Base-by-base conservation (phyloP, 2,329 filamentous ascomycete genomes). In the Penicillium olsonii region DNA sequence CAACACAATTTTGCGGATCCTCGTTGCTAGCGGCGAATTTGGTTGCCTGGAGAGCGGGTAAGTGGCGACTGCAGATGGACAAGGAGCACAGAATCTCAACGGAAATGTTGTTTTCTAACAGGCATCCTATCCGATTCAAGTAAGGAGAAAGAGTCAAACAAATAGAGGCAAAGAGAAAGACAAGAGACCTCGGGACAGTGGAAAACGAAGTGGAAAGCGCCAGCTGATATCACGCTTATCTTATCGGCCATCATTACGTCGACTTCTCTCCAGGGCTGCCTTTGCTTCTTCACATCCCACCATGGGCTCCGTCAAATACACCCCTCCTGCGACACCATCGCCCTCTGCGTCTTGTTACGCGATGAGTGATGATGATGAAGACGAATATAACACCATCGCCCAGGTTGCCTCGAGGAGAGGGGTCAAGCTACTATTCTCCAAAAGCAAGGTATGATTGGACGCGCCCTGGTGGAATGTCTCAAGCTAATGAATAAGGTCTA, bases 281-380 rank as follows among this genome's bases (percentile, higher is more conserved):
- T 33, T 44, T 27, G 8, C 19, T 52, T 45, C 37, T 37, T 42
- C 45, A 47, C 44, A 53, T 37, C n/a, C n/a, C 40, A 72, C 72
- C 67, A 61, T 69, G 51, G 62, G 58, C 50, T 57, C 60, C 31
- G 53, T 64, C 47, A 64, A 67, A 55, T 67, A 65, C 51, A 73
- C 71, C 20, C 70, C 70, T 59, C 69, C 70, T 45, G 62, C 70
- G 8, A 70, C 71, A 44, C 78, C 84, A 12, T 96, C 92, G 29
- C 91, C 92, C 2, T 83, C 88, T 2, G 90, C 86, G 44, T 95
- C 90, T 64, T 94, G 92, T 78, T 96, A 96, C 78, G 92, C 92
- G 66, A 79, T 97, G 79, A 96, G 90, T 71, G 95, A 99, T 76
- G 91, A 96, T 66, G 92, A 96, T 56, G 94, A 97, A 73, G 88